Evolutionary conservation across 1,139 yeast genomes (phyloP).

Genomic region (Schwanniomyces etchellsii): DNA sequence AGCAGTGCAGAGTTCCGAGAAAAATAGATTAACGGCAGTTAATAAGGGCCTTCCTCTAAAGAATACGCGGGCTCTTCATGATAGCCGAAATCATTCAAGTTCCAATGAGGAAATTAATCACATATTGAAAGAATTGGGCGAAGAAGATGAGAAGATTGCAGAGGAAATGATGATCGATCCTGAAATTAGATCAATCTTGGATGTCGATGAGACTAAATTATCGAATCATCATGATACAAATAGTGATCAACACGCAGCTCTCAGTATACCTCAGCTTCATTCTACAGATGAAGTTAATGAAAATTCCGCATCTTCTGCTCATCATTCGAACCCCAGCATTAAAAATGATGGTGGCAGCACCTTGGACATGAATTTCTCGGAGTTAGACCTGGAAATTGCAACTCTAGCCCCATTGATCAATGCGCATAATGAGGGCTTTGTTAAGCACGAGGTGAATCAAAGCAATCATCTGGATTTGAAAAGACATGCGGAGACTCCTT

Average conservation of each 20-base stretch:
- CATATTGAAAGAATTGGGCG: conserved; percentile 34
- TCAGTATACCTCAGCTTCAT: too few relatives aligned
- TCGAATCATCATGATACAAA: background rate
- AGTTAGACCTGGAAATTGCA: conserved; percentile 38
- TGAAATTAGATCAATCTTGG: conserved; percentile 29
- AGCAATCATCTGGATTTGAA: too few relatives aligned
- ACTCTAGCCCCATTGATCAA: conserved; percentile 35
- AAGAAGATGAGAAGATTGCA: conserved; percentile 29
- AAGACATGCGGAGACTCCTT: too few relatives aligned
- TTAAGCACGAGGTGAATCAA: conserved; percentile 13
- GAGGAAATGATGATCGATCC: conserved; percentile 26
- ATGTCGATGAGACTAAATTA: conserved; percentile 16
- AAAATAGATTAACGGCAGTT: background rate
- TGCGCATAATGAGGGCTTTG: conserved; percentile 23
- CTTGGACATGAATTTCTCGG: conserved; percentile 19
- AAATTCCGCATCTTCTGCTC: background rate
- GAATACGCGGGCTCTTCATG: conserved; percentile 26
- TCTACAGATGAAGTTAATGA: too few relatives aligned
- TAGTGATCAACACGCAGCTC: too few relatives aligned
- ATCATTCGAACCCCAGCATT: background rate
- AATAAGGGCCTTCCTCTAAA: conserved; percentile 1
- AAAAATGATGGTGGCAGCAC: too few relatives aligned
- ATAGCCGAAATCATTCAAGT: conserved; percentile 34
- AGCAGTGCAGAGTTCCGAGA: conserved; percentile 2
- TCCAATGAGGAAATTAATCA: conserved; percentile 39